Percentiles rank a stretch among this genome's conserved stretches.
Conservation (phyloP, 768 basidiomycete genomes). For the Trametes villosa region DNA sequence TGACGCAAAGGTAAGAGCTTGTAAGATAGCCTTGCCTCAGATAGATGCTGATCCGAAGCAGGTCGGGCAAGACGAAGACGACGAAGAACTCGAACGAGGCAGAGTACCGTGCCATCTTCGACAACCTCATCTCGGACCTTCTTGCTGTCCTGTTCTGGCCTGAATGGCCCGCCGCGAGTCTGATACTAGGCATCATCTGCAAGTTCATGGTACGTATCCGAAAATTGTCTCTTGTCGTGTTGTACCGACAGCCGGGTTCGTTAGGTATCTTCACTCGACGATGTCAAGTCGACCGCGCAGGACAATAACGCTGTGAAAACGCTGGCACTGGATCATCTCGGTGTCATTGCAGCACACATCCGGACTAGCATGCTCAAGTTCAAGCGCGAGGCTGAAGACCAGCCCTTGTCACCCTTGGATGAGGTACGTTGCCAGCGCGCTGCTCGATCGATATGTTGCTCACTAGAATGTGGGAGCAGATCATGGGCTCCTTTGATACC, state of each 20-base stretch:
- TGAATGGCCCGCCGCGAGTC: slow-evolving; percentile 93
- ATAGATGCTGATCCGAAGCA: slow-evolving; percentile 29
- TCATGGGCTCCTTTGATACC: slow-evolving; percentile 52
- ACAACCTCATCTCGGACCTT: slow-evolving; percentile 87
- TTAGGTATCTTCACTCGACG: slow-evolving; percentile 83
- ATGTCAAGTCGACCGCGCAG: slow-evolving; percentile 67
- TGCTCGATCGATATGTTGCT: neutral
- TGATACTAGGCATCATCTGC: slow-evolving; percentile 79
- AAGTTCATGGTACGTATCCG: slow-evolving; percentile 72
- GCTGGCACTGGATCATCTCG: slow-evolving; percentile 91
- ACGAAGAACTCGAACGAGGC: slow-evolving; percentile 93
- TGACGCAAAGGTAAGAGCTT: slow-evolving; percentile 38
- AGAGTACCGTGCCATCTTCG: slow-evolving; percentile 92
- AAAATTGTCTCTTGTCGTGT: neutral
- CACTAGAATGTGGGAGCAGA: slow-evolving; percentile 39
- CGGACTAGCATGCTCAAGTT: slow-evolving; percentile 57
- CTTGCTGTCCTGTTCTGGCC: slow-evolving; percentile 91
- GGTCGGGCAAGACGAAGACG: slow-evolving; percentile 84
- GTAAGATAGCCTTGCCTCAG: neutral
- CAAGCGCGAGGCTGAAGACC: slow-evolving; percentile 33
- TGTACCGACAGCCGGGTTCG: neutral
- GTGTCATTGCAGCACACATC: slow-evolving; percentile 86
- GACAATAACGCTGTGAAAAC: slow-evolving; percentile 88
- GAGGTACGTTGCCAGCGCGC: slow-evolving; percentile 52
- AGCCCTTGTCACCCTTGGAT: slow-evolving; percentile 60